A percentile compares a stretch with the other conserved stretches of the same genome.
These are phyloP conservation scores for Botrytis sinoallii DNA, from an alignment of 2,329 filamentous ascomycete species.

Conservation along the genomic window DNA sequence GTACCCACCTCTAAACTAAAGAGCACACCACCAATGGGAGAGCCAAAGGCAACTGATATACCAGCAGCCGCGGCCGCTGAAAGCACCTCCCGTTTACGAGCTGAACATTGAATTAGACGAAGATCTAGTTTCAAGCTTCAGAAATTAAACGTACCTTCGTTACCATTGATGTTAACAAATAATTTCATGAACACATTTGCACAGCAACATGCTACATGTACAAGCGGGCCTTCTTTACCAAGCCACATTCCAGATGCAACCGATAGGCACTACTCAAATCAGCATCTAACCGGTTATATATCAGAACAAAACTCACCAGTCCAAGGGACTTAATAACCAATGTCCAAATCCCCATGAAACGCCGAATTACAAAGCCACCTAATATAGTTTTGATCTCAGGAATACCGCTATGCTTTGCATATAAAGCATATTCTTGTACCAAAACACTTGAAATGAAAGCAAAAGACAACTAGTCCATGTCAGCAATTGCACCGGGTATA, in stretches of 20 bases:
- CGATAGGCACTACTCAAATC: constrained; percentile 66
- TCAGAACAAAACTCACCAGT: constrained; percentile 52
- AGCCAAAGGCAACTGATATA: constrained; percentile 58
- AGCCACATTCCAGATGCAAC: constrained; percentile 95
- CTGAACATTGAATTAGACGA: constrained; percentile 43
- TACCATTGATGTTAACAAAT: constrained; percentile 75
- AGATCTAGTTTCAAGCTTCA: not conserved
- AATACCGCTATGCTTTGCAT: constrained; percentile 93
- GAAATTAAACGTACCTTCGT: constrained; percentile 63
- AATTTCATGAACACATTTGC: constrained; percentile 91
- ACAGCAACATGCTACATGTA: constrained; percentile 96
- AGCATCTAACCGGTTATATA: constrained; percentile 21
- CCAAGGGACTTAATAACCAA: constrained; percentile 86
- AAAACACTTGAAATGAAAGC: constrained; percentile 74
- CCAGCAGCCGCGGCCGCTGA: constrained; percentile 78
- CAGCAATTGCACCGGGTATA: not conserved
- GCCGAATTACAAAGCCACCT: constrained; percentile 86
- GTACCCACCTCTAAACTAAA: constrained; percentile 80
- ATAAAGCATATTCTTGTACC: constrained; percentile 78
- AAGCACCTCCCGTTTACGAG: constrained; percentile 87
- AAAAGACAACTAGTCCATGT: constrained; percentile 60
- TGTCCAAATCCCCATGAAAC: constrained; percentile 86
- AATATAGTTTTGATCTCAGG: constrained; percentile 96
- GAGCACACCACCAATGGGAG: constrained; percentile 82
- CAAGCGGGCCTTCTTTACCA: constrained; percentile 90